Evolutionary conservation across 495 filamentous ascomycete genomes (phyloP).

Genomic region (Chaetomium tenue): DNA sequence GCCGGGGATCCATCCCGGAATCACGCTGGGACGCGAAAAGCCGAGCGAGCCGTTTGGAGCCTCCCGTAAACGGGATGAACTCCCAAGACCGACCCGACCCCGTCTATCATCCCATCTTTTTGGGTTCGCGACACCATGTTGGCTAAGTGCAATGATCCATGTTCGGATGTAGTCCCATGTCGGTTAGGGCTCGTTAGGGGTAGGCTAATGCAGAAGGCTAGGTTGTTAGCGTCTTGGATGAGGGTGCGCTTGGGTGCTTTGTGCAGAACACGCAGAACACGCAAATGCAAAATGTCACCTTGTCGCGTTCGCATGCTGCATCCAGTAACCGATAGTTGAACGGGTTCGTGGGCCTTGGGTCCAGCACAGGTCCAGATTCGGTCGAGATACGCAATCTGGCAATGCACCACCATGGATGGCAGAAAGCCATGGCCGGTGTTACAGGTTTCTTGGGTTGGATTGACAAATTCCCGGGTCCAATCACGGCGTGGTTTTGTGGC

Average conservation of each 20-base stretch:
- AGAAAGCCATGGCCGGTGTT: neutral
- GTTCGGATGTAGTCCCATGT: neutral
- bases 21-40: neutral
- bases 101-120: too few species aligned
- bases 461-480: conserved; percentile 5
- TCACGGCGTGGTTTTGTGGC: neutral
- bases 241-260: too few species aligned
- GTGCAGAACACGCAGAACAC: neutral
- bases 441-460: neutral
- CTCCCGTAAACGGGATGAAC: too few species aligned
- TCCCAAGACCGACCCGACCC: too few species aligned
- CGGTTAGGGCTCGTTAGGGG: conserved; percentile 8
- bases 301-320: neutral
- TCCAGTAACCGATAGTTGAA: too few species aligned
- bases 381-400: too few species aligned
- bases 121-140: neutral
- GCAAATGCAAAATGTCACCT: neutral
- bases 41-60: too few species aligned
- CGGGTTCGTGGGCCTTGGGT: too few species aligned
- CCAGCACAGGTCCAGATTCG: too few species aligned
- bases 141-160: neutral
- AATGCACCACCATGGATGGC: neutral
- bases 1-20: neutral
- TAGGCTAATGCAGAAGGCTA: neutral
- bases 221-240: neutral